Evolutionary conservation across 306 rosid species (phyloP), one percentile per base, ranked within the genome.

Genomic region (Cicer cuneatum): DNA sequence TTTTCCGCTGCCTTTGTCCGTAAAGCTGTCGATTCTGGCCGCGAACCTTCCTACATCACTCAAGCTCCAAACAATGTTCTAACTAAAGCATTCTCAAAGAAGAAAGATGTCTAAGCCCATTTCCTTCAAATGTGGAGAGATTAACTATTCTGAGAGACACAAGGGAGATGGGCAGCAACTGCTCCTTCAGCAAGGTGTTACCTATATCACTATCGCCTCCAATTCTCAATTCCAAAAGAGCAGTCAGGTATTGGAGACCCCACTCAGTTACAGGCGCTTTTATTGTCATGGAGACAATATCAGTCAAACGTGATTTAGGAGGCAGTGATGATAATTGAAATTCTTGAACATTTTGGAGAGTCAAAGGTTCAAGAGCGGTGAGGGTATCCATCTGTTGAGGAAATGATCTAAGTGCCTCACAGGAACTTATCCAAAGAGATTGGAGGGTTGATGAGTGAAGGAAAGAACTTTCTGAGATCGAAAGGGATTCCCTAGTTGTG

Each of bases 351-450:
- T 19, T 0, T 0, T 11, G 0, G 3, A 35, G 74, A 2, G 37
- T 0, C 0, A 69, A 38, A 1, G 0, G 0, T 69, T 8, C 38
- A 19, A 71, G 75, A 7, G 53, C 9, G 1, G 76, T 56, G 10
- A 54, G 49, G 10, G 52, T 54, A 42, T 56, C 24, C 51, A 71
- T 52, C 6, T 2, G 66, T 52, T 16, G 16, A 8, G 74, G 47
- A 5, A 69, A 0, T 37, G 74, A 69, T 16, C 2, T 10, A 15
- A 69, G 37, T 51, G 1, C 5, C 3, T 29, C 0, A 5, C 62
- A 69, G 0, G 1, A 0, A 5, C 0, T 0, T n/a, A 68, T n/a
- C 0, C 0, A 0, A 3, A 68, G 29, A 14, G 49, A 3, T 63
- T 1, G n/a, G n/a, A 67, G 73, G 29, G 9, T 4, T 29, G 45